Base-by-base conservation (phyloP, 163 green algal genomes). In the Chlorella variabilis region DNA sequence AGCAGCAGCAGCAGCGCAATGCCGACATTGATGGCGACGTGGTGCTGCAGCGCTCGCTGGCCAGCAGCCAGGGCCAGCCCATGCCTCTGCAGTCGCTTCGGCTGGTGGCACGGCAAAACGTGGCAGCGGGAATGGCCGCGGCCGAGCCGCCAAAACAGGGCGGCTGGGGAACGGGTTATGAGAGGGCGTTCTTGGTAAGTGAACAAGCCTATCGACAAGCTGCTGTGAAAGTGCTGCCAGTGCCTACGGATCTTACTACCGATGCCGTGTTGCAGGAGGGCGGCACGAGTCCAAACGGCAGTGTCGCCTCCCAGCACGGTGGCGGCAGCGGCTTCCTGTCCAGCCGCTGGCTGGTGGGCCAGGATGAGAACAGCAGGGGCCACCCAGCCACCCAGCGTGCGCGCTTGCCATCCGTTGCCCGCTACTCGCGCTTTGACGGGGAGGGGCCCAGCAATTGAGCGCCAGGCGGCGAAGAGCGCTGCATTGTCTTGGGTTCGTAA, bases 21-120 rank as follows among this genome's bases (percentile, higher is more conserved):
- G 41, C 68, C 5, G 68, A 78, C 71, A 78, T 78, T 31, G 71
- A 78, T 31, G 71, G 20, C 17, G 71, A 78, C 15, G 0, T 67
- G 6, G 71, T 78, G 71, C 33, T 66, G 49, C 71, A 68, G 71
- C 71, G n/a, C 17, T 80, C 73, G 6, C 8, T 69, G 27, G 73
- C 31, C 1, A 67, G 33, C 34, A 54, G 33, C 34, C 7, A 25
- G 1, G 70, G 48, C 25, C 33, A 34, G 33, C 33, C 49, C 9
- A 49, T 78, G 71, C 71, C 71, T 27, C 34, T 78, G 49, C 71
- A 78, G 71, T 31, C 71, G 23, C 9, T 62, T 9, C 54, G 18
- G 15, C 31, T 70, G 62, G 62, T 20, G 20, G 70, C 20, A 18
- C 70, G 31, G 0, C 34, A 2, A 2, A 78, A 67, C 13, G 34